phyloP scores from a whole-genome alignment of 306 rosid species.

The Crotalaria pallida region DNA sequence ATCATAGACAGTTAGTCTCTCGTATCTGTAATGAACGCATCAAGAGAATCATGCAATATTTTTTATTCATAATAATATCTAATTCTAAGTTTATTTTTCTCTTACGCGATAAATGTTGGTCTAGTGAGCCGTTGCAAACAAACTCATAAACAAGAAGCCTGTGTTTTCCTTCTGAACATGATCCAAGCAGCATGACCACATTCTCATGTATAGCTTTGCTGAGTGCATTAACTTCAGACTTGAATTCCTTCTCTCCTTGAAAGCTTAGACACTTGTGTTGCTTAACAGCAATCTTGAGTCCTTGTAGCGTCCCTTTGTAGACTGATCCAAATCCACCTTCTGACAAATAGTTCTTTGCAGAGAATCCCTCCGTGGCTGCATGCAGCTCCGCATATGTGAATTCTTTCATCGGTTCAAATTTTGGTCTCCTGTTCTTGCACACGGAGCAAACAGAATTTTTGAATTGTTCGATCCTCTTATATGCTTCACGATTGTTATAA shows the following conservation, averaged over 20 bases:
- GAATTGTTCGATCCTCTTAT: conserved; percentile 25
- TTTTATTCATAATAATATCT: neutral
- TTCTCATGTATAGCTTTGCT: conserved; percentile 73
- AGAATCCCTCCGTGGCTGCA: conserved; percentile 53
- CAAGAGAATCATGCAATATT: neutral
- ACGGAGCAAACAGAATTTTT: conserved; percentile 36
- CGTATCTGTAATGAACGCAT: neutral
- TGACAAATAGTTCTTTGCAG: conserved; percentile 42
- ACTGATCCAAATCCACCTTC: conserved; percentile 85
- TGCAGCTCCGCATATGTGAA: conserved; percentile 51
- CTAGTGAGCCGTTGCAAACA: conserved; percentile 69
- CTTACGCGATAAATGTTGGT: conserved; percentile 69
- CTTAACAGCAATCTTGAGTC: conserved; percentile 66
- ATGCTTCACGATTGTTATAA: conserved; percentile 2
- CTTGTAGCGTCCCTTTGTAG: conserved; percentile 44
- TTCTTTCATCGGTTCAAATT: conserved; percentile 47
- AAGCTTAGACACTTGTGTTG: conserved; percentile 48
- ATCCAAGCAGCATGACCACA: conserved; percentile 66
- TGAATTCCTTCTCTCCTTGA: conserved; percentile 77
- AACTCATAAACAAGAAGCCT: conserved; percentile 79
- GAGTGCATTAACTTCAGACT: conserved; percentile 57
- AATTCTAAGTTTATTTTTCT: neutral
- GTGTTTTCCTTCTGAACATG: conserved; percentile 57
- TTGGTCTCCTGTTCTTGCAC: conserved; percentile 58
- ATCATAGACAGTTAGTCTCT: neutral